Percentiles rank a stretch among this genome's conserved stretches.
phyloP scores from a whole-genome alignment of 305 asterid species.

The Fraxinus angustifolia region DNA sequence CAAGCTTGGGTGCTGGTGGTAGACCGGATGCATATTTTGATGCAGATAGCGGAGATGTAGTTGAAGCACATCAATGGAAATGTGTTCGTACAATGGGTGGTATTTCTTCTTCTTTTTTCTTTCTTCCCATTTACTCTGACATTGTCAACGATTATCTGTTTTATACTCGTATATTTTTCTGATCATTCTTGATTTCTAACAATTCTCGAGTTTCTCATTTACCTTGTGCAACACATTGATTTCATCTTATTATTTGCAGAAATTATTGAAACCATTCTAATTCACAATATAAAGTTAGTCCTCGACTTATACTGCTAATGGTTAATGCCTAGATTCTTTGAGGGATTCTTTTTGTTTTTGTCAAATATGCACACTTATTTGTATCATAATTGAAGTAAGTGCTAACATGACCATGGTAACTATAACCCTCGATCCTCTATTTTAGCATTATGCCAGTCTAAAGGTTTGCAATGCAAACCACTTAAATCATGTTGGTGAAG shows the following conservation, averaged over 20 bases:
- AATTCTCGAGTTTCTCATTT: slow-evolving; percentile 3
- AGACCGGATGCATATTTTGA: slow-evolving; percentile 51
- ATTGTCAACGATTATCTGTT: background rate
- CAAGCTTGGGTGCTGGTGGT: slow-evolving; percentile 44
- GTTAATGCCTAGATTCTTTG: slow-evolving; percentile 13
- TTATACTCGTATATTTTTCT: slow-evolving; percentile 3
- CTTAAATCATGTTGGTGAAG: background rate
- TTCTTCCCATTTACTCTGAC: background rate
- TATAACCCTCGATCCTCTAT: background rate
- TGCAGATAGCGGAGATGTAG: slow-evolving; percentile 72
- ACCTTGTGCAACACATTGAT: background rate
- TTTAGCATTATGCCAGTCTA: background rate
- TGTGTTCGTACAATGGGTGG: slow-evolving; percentile 88
- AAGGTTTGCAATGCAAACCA: background rate
- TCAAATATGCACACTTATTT: slow-evolving; percentile 6
- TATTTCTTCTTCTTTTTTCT: slow-evolving; percentile 27
- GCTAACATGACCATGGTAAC: slow-evolving; percentile 12
- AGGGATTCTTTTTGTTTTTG: slow-evolving; percentile 7
- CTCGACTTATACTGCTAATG: background rate
- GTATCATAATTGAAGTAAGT: background rate
- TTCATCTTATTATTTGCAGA: background rate
- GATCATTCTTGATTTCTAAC: slow-evolving; percentile 4
- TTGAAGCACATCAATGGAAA: slow-evolving; percentile 92
- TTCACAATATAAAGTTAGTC: background rate
- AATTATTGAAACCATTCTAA: slow-evolving; percentile 2